phyloP scores from a whole-genome alignment of 495 filamentous ascomycete species.

The Paragyromitra xinjiangensis region DNA sequence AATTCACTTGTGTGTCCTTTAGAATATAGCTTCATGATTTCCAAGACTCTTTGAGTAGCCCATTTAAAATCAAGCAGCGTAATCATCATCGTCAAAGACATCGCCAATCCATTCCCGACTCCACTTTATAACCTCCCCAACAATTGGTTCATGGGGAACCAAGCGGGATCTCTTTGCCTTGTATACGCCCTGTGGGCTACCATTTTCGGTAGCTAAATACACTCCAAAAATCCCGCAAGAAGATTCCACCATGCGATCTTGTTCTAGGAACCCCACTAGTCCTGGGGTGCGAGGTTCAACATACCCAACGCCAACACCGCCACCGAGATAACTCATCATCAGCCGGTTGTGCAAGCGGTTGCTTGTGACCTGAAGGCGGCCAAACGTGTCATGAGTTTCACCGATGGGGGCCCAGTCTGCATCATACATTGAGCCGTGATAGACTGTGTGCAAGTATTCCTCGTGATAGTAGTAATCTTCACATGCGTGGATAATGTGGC shows the following conservation, averaged over 20 bases:
- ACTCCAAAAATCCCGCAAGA: slow-evolving; percentile 4
- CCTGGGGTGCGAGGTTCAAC: slow-evolving; percentile 16
- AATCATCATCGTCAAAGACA: slow-evolving; percentile 2
- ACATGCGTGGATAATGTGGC: slow-evolving; percentile 42
- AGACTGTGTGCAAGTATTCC: slow-evolving; percentile 42
- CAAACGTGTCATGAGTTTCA: slow-evolving; percentile 13
- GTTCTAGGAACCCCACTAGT: background rate
- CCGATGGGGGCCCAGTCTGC: slow-evolving; percentile 14
- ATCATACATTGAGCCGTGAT: slow-evolving; percentile 42
- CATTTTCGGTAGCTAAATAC: background rate
- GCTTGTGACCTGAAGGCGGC: slow-evolving; percentile 7
- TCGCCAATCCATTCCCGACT: slow-evolving; percentile 26
- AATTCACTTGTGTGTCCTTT: background rate
- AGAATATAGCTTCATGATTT: background rate
- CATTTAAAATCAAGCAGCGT: background rate
- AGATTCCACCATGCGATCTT: slow-evolving; percentile 5
- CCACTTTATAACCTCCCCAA: slow-evolving; percentile 30
- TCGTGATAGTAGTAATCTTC: slow-evolving; percentile 51
- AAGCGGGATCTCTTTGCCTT: background rate
- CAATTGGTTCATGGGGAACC: slow-evolving; percentile 29
- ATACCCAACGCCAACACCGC: slow-evolving; percentile 36
- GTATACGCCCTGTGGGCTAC: background rate
- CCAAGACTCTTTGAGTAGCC: background rate
- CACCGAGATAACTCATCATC: slow-evolving; percentile 41
- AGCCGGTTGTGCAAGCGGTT: slow-evolving; percentile 27